Evolutionary conservation across 192 early-diverging fungal genomes (phyloP), one percentile per base, ranked within the genome.

Genomic region (Coemansia reversa): DNA sequence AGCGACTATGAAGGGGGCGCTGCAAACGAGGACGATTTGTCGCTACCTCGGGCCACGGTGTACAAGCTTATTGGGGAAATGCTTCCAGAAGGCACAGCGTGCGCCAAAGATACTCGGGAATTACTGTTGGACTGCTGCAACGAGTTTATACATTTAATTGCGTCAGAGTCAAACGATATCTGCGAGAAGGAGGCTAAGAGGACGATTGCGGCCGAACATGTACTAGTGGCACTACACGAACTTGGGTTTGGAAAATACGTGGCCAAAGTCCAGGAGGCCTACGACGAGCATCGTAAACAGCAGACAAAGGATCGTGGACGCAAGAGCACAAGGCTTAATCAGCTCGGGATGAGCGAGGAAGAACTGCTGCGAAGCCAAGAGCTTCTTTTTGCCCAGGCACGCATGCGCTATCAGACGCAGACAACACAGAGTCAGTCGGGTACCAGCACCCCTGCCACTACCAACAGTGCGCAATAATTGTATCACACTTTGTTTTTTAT

Each of bases 181-280:
- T 97, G 94, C 75, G 97, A 99, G 74, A 95, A 95, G 65, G 95
- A 95, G 60, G 79, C 87, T 4, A 95, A 94, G 70, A 99, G 97
- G 84, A 97, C 97, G 8, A 99, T 99, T 65, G 89, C 94, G 0
- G 94, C 94, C 11, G 97, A 99, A 62, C 97, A 99, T 69, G 93
- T 99, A 7, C 81, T 99, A 23, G 63, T 86, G 1, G 92, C 97
- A 7, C 82, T 99, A 49, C 86, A 91, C 82, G 78, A 87, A 50
- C 83, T 98, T 25, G 97, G 94, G 1, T 98, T 98, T 74, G 95
- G 94, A 51, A 89, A 88, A 49, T 98, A 96, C 72, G 82, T 96
- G 7, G 68, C 74, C 33, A 93, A 98, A 71, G 91, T 96, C 18
- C 84, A 93, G 57, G 94, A 91, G 35, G 91, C 94, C 4, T 88